A percentile compares a stretch with the other conserved stretches of the same genome.
phyloP scores from a whole-genome alignment of 1,284 basidiomycete species.

The Malassezia caprae region DNA sequence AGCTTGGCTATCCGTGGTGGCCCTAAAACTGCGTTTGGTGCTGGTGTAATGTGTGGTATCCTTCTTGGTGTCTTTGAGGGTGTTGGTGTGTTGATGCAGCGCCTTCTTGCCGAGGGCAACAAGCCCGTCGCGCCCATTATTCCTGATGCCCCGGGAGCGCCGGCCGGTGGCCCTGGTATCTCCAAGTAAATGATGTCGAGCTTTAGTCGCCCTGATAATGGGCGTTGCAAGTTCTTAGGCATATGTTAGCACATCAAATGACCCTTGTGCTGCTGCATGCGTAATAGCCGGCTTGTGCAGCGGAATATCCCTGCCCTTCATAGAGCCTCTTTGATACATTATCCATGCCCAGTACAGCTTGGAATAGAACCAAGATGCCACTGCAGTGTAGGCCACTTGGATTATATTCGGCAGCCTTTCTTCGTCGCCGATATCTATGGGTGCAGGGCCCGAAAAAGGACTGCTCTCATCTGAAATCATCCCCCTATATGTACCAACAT shows the following conservation, averaged over 20 bases:
- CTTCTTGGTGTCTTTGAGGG: slow-evolving; percentile 74
- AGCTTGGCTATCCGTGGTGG: slow-evolving; percentile 92
- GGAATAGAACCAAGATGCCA: background rate
- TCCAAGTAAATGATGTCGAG: background rate
- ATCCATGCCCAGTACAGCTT: background rate
- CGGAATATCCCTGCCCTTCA: background rate
- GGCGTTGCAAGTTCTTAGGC: background rate
- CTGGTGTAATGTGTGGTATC: slow-evolving; percentile 90
- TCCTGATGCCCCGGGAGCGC: slow-evolving; percentile 3
- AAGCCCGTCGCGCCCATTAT: slow-evolving; percentile 39
- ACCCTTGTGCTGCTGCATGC: background rate
- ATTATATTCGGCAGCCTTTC: background rate
- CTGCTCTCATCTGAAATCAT: background rate
- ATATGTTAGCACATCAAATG: slow-evolving; percentile 1
- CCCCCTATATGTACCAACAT: slow-evolving; percentile 8
- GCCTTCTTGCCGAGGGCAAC: slow-evolving; percentile 71
- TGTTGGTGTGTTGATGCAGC: slow-evolving; percentile 73
- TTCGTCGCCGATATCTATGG: background rate
- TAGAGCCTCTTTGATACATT: background rate
- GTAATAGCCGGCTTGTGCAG: background rate
- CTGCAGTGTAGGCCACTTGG: background rate
- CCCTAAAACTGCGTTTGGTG: slow-evolving; percentile 75
- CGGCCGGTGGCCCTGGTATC: background rate
- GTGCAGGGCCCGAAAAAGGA: background rate
- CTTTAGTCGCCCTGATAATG: background rate